A percentile compares a stretch with the other conserved stretches of the same genome.
These are phyloP conservation scores for Cyathus striatus DNA, from an alignment of 768 basidiomycete genomes.

Conservation along the genomic window DNA sequence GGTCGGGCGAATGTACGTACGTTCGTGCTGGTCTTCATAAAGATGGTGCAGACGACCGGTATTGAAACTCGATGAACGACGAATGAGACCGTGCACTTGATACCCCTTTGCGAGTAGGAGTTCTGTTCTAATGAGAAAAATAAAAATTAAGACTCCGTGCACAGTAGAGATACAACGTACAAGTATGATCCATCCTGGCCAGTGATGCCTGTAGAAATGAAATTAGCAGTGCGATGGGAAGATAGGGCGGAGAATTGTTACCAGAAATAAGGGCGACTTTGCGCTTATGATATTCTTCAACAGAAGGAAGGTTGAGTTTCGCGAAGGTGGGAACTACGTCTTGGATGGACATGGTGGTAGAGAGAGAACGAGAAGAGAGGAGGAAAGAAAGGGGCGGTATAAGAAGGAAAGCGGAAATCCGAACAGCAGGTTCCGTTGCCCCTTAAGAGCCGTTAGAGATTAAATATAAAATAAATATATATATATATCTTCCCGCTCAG, in stretches of 20 bases:
- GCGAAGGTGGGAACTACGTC: constrained; percentile 39
- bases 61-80: constrained; percentile 97
- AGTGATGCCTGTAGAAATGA: constrained; percentile 76
- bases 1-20: constrained; percentile 37
- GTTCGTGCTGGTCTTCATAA: constrained; percentile 89
- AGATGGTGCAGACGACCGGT: constrained; percentile 92
- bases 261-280: constrained; percentile 94
- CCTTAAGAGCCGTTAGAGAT: too few relatives aligned
- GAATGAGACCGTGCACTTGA: constrained; percentile 92
- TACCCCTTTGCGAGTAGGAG: constrained; percentile 84
- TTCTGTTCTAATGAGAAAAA: constrained; percentile 55
- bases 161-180: constrained; percentile 35
- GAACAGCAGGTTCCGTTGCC: too few relatives aligned
- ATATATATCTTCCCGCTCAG: too few relatives aligned
- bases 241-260: constrained; percentile 17
- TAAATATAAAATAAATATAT: too few relatives aligned
- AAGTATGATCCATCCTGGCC: constrained; percentile 96
- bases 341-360: constrained; percentile 40
- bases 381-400: constrained; percentile 2
- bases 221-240: constrained; percentile 6
- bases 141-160: constrained; percentile 2
- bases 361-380: too few relatives aligned
- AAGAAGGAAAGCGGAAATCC: too few relatives aligned
- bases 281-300: constrained; percentile 81
- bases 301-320: constrained; percentile 57